Percentiles rank a stretch among this genome's conserved stretches.
These are phyloP conservation scores for Ogataea nonfermentans DNA, from an alignment of 805 yeast species.

Conservation along the genomic window DNA sequence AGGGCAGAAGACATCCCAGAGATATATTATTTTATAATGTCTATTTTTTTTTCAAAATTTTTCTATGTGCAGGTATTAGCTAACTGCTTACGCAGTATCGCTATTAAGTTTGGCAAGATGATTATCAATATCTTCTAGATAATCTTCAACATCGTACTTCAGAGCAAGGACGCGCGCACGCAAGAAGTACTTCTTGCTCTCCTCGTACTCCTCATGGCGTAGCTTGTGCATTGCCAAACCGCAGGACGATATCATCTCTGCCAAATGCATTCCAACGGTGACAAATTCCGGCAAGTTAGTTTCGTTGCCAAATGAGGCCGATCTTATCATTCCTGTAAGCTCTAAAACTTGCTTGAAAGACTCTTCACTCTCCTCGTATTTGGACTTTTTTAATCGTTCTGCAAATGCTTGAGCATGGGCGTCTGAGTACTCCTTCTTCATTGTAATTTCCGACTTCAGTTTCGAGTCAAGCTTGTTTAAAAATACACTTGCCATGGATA, in stretches of 20 bases:
- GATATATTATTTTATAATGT: not conserved
- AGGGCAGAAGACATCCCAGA: conserved; percentile 70
- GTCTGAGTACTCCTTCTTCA: not conserved
- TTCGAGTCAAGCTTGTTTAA: conserved; percentile 8
- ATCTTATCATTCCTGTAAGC: conserved; percentile 12
- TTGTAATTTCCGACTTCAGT: not conserved
- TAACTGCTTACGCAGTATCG: not conserved
- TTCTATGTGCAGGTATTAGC: conserved; percentile 1
- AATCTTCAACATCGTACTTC: conserved; percentile 19
- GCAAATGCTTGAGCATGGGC: not conserved
- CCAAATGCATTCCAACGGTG: conserved; percentile 15
- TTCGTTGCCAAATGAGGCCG: conserved; percentile 12
- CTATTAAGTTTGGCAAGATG: conserved; percentile 9
- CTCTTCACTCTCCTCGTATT: conserved; percentile 11
- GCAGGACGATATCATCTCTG: conserved; percentile 21
- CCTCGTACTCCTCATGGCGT: conserved; percentile 10
- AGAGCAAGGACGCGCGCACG: conserved; percentile 19
- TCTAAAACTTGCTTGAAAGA: conserved; percentile 17
- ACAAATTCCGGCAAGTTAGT: conserved; percentile 16
- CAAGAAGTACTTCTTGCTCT: conserved; percentile 16
- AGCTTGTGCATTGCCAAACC: conserved; percentile 18
- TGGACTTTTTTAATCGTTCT: conserved; percentile 4
- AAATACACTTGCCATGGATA: not conserved
- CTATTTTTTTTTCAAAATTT: conserved; percentile 8
- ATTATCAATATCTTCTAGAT: conserved; percentile 17